Base-by-base conservation (phyloP, 2,329 filamentous ascomycete genomes). In the Eutypa lata region DNA sequence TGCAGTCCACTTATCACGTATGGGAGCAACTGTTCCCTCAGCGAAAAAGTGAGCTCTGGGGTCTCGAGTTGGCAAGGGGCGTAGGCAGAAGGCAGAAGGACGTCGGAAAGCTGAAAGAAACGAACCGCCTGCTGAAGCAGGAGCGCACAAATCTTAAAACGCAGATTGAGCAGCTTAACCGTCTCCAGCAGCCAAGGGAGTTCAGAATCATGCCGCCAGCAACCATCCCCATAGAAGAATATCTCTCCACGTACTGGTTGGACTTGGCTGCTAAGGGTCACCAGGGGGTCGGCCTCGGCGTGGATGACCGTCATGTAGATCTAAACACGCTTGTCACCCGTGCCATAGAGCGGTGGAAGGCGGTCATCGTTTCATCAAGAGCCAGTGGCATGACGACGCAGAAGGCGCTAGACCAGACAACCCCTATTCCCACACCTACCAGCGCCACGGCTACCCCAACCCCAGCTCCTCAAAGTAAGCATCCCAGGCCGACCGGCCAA, bases 1-100 rank as follows among this genome's bases (percentile, higher is more conserved):
- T 96, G 6, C 81, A 88, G n/a, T 83, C 86, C 14, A 86, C 90
- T 0, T 96, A 86, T 67, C 78, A 81, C 7, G 87, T 90, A 42
- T 97, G 92, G 92, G 82, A 82, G 49, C 76, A 76, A 2, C 75
- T 94, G 24, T 71, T 84, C 0, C 58, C 68, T 2, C 78, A 81
- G 35, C 77, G 81, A 21, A 79, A 81, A 49, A 75, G 75, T 24
- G 81, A 86, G 57, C 74, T 86, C 7, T 87, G 84, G 84, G 70
- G 77, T 5, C 65, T 87, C 35, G 83, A 86, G 64, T 70, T 87
- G 38, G 84, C 84, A 0, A 74, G 84, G n/a, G 75, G 77, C 28
- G 73, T 86, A 2, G 81, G 81, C 6, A 71, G 77, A 52, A 82
- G 79, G 58, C 76, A 83, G 54, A 81, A 81, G 51, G 78, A 83